phyloP scores from a whole-genome alignment of 495 filamentous ascomycete genomes.

The Podospora anserina region DNA sequence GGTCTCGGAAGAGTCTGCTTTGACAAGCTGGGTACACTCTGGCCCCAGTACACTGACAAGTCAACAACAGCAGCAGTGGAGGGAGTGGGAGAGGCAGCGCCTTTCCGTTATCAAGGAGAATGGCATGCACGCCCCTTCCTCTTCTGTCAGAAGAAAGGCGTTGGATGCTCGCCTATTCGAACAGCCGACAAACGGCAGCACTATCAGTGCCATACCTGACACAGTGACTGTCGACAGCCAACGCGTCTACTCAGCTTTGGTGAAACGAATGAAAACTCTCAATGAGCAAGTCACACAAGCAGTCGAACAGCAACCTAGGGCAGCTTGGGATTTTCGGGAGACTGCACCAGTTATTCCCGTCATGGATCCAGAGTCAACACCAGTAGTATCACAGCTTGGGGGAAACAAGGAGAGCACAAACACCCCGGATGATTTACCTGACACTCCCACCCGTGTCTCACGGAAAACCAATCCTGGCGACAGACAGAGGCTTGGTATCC shows the following conservation, averaged over 20 bases:
- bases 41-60: constrained; percentile 45
- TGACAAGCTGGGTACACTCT: constrained; percentile 75
- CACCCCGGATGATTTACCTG: not conserved
- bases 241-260: constrained; percentile 69
- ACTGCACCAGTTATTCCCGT: not conserved
- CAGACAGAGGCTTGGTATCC: not conserved
- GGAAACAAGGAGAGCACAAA: not conserved
- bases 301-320: not conserved
- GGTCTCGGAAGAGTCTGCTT: constrained; percentile 56
- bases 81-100: constrained; percentile 53
- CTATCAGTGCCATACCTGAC: not conserved
- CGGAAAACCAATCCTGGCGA: not conserved
- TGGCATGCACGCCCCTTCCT: constrained; percentile 47
- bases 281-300: constrained; percentile 10
- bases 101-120: constrained; percentile 67
- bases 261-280: constrained; percentile 56
- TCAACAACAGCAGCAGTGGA: constrained; percentile 35
- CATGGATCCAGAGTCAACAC: not conserved
- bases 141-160: constrained; percentile 33
- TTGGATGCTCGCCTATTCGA: constrained; percentile 22
- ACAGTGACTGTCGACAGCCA: constrained; percentile 53
- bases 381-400: not conserved
- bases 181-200: constrained; percentile 1
- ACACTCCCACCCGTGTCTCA: constrained; percentile 3
- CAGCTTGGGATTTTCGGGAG: not conserved